phyloP scores from a whole-genome alignment of 345 rosid species.

The Gossypium turneri region DNA sequence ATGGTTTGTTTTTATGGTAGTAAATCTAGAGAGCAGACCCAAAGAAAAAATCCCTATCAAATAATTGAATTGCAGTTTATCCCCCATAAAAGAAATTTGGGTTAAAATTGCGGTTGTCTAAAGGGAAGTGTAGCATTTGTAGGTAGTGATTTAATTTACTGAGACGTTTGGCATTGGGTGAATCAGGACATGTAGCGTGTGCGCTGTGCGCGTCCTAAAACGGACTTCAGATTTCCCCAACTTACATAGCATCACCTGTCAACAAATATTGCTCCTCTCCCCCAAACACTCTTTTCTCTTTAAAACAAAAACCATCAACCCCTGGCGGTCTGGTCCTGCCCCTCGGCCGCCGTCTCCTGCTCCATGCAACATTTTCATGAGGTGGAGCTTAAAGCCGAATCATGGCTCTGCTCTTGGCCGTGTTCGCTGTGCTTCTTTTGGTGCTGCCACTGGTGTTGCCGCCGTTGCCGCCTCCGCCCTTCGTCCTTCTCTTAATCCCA shows the following conservation, averaged over 20 bases:
- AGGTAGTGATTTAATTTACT: neutral
- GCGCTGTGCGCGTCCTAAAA: neutral
- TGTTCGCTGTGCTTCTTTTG: slow-evolving; percentile 7
- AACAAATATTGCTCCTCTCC: neutral
- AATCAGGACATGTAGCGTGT: slow-evolving; percentile 9
- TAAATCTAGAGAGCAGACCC: too few relatives aligned
- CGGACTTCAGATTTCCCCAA: neutral
- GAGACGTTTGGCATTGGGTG: slow-evolving; percentile 15
- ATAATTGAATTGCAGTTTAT: too few relatives aligned
- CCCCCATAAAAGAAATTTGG: too few relatives aligned
- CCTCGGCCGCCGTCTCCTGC: neutral
- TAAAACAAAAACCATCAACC: neutral
- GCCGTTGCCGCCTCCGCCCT: slow-evolving; percentile 16
- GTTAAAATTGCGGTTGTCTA: neutral
- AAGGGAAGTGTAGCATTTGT: neutral
- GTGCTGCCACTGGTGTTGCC: slow-evolving; percentile 13
- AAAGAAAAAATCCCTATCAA: too few relatives aligned
- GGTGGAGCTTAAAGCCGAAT: neutral
- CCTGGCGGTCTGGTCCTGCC: neutral
- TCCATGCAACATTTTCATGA: neutral
- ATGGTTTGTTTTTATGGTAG: too few relatives aligned
- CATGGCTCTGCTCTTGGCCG: neutral
- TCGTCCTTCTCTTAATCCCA: neutral
- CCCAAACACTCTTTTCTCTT: too few relatives aligned
- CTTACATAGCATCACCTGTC: neutral